These are phyloP conservation scores for Periconia sp. DNA, from an alignment of 2,329 filamentous ascomycete genomes.

Conservation along the genomic window DNA sequence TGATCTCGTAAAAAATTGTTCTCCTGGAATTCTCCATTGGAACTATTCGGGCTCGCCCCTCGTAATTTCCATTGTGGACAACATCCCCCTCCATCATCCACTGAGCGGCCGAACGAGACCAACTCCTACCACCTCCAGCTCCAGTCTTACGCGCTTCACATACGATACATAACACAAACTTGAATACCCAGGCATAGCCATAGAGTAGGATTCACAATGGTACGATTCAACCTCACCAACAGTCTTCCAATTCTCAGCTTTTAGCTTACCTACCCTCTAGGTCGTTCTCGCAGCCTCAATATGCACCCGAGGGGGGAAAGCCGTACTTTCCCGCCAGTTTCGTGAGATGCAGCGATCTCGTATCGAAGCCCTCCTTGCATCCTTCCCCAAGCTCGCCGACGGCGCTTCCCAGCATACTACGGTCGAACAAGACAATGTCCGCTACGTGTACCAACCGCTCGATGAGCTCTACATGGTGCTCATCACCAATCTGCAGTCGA, in stretches of 20 bases:
- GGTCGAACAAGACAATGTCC: slow-evolving; percentile 98
- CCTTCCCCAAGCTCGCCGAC: slow-evolving; percentile 96
- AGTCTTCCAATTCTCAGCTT: background rate
- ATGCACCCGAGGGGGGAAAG: slow-evolving; percentile 97
- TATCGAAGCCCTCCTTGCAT: slow-evolving; percentile 93
- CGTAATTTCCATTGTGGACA: slow-evolving; percentile 14
- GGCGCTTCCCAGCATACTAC: slow-evolving; percentile 96
- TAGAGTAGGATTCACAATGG: slow-evolving; percentile 4
- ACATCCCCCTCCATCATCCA: slow-evolving; percentile 8
- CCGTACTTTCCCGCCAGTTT: slow-evolving; percentile 96
- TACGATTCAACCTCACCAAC: slow-evolving; percentile 5
- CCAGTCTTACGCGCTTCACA: background rate
- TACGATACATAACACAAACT: background rate
- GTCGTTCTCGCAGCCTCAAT: slow-evolving; percentile 98
- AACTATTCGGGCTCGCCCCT: background rate
- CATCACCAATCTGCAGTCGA: slow-evolving; percentile 98
- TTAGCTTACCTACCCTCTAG: slow-evolving; percentile 49
- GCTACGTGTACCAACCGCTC: slow-evolving; percentile 97
- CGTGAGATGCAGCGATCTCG: slow-evolving; percentile 95
- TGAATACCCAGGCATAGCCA: background rate
- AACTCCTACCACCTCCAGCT: background rate
- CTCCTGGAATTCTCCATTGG: background rate
- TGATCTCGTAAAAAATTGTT: background rate
- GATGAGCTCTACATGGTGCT: slow-evolving; percentile 99
- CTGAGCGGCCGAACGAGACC: slow-evolving; percentile 1